These are phyloP conservation scores for Eucalyptus tenuipes DNA, from an alignment of 345 rosid species.

Conservation along the genomic window DNA sequence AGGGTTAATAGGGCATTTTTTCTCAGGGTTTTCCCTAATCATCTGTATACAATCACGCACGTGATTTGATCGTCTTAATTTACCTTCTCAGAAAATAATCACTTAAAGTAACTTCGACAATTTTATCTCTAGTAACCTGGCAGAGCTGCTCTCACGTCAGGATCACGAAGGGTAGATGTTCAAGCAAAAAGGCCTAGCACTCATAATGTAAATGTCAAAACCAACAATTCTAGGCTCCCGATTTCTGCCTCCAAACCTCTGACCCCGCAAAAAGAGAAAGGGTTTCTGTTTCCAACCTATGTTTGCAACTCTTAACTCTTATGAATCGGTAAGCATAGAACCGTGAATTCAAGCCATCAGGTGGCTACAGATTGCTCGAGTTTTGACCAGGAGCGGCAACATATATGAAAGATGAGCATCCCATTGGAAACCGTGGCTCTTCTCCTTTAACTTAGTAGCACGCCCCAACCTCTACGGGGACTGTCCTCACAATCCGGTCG, in stretches of 20 bases:
- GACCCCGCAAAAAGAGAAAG: too few relatives aligned
- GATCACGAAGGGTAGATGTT: not conserved
- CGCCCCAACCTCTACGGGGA: not conserved
- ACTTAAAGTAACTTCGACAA: not conserved
- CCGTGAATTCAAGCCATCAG: not conserved
- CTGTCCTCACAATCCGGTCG: not conserved
- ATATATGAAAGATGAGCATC: not conserved
- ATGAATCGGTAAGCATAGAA: not conserved
- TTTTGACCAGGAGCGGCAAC: not conserved
- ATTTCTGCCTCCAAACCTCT: not conserved
- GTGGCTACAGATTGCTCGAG: not conserved
- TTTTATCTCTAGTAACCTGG: not conserved
- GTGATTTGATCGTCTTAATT: not conserved
- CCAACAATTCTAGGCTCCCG: not conserved
- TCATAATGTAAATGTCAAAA: rapidly evolving
- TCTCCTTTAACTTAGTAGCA: not conserved
- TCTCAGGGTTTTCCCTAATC: not conserved
- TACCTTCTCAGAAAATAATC: not conserved
- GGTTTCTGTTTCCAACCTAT: not conserved
- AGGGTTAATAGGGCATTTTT: not conserved
- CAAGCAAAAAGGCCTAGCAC: not conserved
- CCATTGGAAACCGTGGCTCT: not conserved
- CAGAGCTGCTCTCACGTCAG: not conserved
- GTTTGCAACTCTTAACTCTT: not conserved
- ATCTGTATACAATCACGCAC: not conserved